Percentiles rank a stretch among this genome's conserved stretches.
These are phyloP conservation scores for Hypericum perforatum DNA, from an alignment of 345 rosid genomes.

Conservation along the genomic window DNA sequence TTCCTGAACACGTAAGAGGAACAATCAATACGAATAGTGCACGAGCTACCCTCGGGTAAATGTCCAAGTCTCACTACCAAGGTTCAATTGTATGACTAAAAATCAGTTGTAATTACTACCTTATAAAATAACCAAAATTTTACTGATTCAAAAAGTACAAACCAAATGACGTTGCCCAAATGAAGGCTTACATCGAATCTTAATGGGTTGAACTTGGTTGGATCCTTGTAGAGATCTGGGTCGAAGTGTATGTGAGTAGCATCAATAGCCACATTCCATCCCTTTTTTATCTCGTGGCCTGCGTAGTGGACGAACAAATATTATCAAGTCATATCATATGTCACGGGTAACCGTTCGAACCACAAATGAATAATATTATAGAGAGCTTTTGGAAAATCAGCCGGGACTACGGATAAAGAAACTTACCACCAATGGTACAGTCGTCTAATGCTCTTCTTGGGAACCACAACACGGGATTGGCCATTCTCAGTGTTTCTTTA, in stretches of 20 bases:
- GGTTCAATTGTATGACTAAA: too few relatives aligned
- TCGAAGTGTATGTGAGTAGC: conserved; percentile 42
- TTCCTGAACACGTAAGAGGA: conserved; percentile 33
- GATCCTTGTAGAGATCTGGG: conserved; percentile 32
- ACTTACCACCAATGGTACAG: conserved; percentile 48
- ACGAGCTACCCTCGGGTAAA: too few relatives aligned
- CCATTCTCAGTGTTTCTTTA: conserved; percentile 56
- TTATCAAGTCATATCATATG: too few relatives aligned
- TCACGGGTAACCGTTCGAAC: too few relatives aligned
- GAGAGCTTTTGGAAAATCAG: too few relatives aligned
- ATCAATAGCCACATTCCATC: conserved; percentile 48
- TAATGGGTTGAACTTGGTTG: conserved; percentile 40
- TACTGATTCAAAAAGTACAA: too few relatives aligned
- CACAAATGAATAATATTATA: too few relatives aligned
- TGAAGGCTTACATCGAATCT: conserved; percentile 39
- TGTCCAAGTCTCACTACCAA: too few relatives aligned
- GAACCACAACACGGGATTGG: conserved; percentile 48
- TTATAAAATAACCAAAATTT: not conserved
- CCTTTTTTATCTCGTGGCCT: conserved; percentile 42
- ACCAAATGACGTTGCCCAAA: not conserved
- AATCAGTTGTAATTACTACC: not conserved
- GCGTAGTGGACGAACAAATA: not conserved
- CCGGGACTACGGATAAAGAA: not conserved
- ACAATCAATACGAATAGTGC: too few relatives aligned
- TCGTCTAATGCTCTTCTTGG: conserved; percentile 43